Evolutionary conservation across 1,284 basidiomycete species (phyloP).

Genomic region (Amylostereum areolatum): DNA sequence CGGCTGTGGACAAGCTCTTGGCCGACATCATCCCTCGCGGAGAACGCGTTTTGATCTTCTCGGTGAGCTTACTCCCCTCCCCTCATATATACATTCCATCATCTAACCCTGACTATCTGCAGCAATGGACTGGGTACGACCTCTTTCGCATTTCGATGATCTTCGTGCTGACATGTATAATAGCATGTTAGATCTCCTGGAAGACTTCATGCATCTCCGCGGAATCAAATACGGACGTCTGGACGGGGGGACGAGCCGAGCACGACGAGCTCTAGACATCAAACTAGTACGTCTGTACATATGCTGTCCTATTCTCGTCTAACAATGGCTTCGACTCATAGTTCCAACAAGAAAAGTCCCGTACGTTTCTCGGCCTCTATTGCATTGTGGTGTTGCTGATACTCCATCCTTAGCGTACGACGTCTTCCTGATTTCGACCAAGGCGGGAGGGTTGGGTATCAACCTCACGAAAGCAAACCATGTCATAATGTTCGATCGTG

Average conservation of each 20-base stretch:
- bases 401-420: slow-evolving; percentile 58
- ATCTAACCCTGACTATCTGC: slow-evolving; percentile 4
- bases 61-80: slow-evolving; percentile 42
- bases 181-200: slow-evolving; percentile 79
- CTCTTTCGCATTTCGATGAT: not conserved
- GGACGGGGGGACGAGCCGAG: slow-evolving; percentile 56
- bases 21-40: slow-evolving; percentile 71
- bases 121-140: slow-evolving; percentile 51
- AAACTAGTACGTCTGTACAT: slow-evolving; percentile 33
- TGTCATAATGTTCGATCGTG: slow-evolving; percentile 73
- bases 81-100: not conserved
- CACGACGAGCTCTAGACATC: slow-evolving; percentile 51
- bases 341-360: slow-evolving; percentile 54
- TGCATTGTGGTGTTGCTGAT: slow-evolving; percentile 38
- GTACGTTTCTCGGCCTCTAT: slow-evolving; percentile 25
- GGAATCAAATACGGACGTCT: slow-evolving; percentile 72
- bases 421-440: slow-evolving; percentile 79
- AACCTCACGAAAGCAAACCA: slow-evolving; percentile 81
- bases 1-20: slow-evolving; percentile 76
- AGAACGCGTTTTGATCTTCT: slow-evolving; percentile 82
- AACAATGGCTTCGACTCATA: slow-evolving; percentile 13
- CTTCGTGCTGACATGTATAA: slow-evolving; percentile 20
- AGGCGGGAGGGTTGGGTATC: slow-evolving; percentile 85
- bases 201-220: slow-evolving; percentile 76
- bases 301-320: not conserved